A percentile compares a stretch with the other conserved stretches of the same genome.
These are phyloP conservation scores for Pogostemon cablin DNA, from an alignment of 257 asterid genomes.

Conservation along the genomic window DNA sequence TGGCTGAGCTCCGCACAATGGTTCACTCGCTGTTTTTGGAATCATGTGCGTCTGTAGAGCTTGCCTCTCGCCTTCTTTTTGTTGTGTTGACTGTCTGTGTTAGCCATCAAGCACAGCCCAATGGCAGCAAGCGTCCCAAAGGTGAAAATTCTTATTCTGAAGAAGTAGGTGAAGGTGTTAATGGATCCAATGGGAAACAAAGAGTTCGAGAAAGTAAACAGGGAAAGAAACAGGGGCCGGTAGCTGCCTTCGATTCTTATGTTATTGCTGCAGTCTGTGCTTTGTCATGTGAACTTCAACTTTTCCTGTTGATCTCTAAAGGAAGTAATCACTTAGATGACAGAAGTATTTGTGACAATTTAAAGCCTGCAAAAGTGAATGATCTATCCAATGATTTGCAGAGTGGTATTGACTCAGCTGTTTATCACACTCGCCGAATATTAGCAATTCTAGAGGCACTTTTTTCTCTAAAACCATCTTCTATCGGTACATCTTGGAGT, in stretches of 20 bases:
- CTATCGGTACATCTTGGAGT: constrained; percentile 89
- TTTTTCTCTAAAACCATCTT: constrained; percentile 94
- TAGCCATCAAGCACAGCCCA: constrained; percentile 91
- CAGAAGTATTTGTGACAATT: constrained; percentile 32
- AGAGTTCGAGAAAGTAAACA: constrained; percentile 50
- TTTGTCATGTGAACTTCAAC: constrained; percentile 92
- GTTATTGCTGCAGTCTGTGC: constrained; percentile 99
- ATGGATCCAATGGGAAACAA: constrained; percentile 42
- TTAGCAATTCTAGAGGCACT: constrained; percentile 95
- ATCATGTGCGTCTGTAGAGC: constrained; percentile 88
- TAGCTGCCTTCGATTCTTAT: constrained; percentile 96
- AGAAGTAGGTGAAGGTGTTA: constrained; percentile 48
- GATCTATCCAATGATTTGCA: constrained; percentile 55
- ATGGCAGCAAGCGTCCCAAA: constrained; percentile 71
- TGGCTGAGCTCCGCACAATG: constrained; percentile 97
- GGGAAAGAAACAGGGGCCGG: constrained; percentile 80
- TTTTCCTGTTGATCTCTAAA: constrained; percentile 78
- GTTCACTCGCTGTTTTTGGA: constrained; percentile 90
- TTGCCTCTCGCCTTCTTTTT: constrained; percentile 95
- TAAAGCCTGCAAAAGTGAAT: constrained; percentile 54
- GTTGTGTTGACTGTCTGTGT: constrained; percentile 93
- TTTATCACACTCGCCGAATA: constrained; percentile 83
- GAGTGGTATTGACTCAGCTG: constrained; percentile 78
- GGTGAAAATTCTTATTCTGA: constrained; percentile 53
- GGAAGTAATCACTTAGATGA: constrained; percentile 46